Conservation (phyloP, 1,284 basidiomycete genomes). For the Golubevia pallescens region DNA sequence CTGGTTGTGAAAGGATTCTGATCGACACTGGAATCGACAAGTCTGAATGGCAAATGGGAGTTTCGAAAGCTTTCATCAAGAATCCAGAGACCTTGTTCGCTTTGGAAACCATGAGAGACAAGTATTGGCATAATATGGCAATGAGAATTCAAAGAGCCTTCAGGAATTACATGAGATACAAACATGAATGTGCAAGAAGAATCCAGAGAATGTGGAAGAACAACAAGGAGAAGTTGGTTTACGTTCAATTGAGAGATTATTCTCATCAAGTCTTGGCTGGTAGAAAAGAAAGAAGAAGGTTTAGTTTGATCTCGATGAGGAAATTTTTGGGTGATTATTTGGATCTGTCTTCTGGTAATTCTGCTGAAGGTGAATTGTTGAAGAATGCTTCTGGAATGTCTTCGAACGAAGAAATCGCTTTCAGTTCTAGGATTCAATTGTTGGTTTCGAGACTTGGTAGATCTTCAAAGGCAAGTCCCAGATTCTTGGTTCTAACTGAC, state of each 20-base stretch:
- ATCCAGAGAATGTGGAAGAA: constrained; percentile 99
- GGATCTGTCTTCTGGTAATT: constrained; percentile 72
- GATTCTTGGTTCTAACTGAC: constrained; percentile 85
- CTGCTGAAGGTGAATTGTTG: constrained; percentile 80
- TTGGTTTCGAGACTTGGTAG: constrained; percentile 85
- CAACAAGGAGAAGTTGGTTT: constrained; percentile 90
- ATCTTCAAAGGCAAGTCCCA: constrained; percentile 89
- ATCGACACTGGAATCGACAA: constrained; percentile 92
- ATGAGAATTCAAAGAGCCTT: constrained; percentile 93
- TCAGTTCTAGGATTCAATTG: constrained; percentile 83
- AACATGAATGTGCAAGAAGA: constrained; percentile 89
- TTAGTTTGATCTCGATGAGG: constrained; percentile 90
- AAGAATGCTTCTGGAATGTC: constrained; percentile 75
- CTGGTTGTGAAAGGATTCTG: constrained; percentile 90
- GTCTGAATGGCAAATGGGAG: constrained; percentile 99
- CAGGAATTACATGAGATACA: constrained; percentile 93
- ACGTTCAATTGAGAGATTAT: constrained; percentile 87
- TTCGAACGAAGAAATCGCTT: constrained; percentile 67
- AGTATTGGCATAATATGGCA: constrained; percentile 99
- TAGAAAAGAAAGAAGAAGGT: constrained; percentile 90
- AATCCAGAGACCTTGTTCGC: constrained; percentile 99
- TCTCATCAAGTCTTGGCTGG: constrained; percentile 89
- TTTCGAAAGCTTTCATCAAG: constrained; percentile 99
- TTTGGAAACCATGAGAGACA: constrained; percentile 96
- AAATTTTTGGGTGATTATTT: constrained; percentile 98